phyloP scores from a whole-genome alignment of 1,284 basidiomycete genomes.

The Pholiota adiposa region DNA sequence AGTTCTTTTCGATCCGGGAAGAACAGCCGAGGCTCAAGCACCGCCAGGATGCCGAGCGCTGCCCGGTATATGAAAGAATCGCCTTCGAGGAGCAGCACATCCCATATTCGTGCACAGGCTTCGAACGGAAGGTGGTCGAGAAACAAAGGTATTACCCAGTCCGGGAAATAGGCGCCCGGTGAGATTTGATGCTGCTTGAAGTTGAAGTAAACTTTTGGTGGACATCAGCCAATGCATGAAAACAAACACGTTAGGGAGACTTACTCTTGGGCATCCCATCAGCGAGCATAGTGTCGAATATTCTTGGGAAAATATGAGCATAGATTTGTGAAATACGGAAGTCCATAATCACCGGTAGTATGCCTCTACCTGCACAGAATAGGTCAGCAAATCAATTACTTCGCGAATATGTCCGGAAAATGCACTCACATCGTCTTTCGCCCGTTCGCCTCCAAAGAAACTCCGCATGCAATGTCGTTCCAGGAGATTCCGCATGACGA shows the following conservation, averaged over 20 bases:
- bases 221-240: not conserved
- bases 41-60: slow-evolving; percentile 81
- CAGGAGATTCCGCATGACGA: slow-evolving; percentile 88
- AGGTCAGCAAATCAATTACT: slow-evolving; percentile 11
- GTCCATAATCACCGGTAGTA: slow-evolving; percentile 55
- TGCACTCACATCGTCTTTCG: slow-evolving; percentile 79
- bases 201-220: slow-evolving; percentile 82
- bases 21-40: slow-evolving; percentile 86
- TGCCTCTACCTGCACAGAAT: slow-evolving; percentile 67
- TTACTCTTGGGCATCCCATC: slow-evolving; percentile 94
- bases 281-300: slow-evolving; percentile 90
- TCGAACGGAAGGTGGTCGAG: slow-evolving; percentile 89
- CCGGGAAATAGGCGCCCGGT: slow-evolving; percentile 74
- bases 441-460: slow-evolving; percentile 76
- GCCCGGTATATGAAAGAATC: slow-evolving; percentile 87
- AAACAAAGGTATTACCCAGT: slow-evolving; percentile 85
- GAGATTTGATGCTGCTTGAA: slow-evolving; percentile 92
- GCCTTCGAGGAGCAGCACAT: slow-evolving; percentile 86
- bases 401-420: slow-evolving; percentile 5
- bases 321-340: slow-evolving; percentile 16
- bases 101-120: slow-evolving; percentile 87
- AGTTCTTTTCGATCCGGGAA: slow-evolving; percentile 82
- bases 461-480: slow-evolving; percentile 85
- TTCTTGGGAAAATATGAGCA: slow-evolving; percentile 50
- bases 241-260: slow-evolving; percentile 25